Percentiles rank a stretch among this genome's conserved stretches.
Evolutionary conservation across 2,329 filamentous ascomycete genomes (phyloP).

Genomic region (Aspergillus fumigatiaffinis): DNA sequence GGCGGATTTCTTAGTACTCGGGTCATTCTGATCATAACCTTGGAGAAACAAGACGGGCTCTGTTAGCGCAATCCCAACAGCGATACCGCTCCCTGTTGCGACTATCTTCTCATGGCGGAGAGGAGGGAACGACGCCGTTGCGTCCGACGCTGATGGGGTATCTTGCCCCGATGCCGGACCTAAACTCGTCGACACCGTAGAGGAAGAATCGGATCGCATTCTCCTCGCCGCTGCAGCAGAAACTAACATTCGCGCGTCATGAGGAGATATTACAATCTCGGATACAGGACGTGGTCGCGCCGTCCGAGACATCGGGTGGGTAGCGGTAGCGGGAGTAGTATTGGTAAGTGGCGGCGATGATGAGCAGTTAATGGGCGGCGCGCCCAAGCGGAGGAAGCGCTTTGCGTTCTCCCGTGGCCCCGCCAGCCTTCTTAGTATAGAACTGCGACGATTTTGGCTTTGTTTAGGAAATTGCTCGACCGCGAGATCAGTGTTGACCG

Average conservation of each 20-base stretch:
- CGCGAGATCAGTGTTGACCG: constrained; percentile 15
- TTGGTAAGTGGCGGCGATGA: constrained; percentile 16
- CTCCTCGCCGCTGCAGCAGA: constrained; percentile 16
- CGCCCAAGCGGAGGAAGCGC: constrained; percentile 41
- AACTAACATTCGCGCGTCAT: constrained; percentile 31
- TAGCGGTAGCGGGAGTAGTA: not conserved
- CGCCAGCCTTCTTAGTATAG: constrained; percentile 41
- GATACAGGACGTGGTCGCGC: constrained; percentile 30
- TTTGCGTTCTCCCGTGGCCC: constrained; percentile 46
- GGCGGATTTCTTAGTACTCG: constrained; percentile 64
- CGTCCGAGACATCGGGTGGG: constrained; percentile 23
- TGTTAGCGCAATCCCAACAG: constrained; percentile 44
- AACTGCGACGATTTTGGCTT: constrained; percentile 19
- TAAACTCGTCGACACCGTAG: constrained; percentile 21
- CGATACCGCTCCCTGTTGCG: constrained; percentile 47
- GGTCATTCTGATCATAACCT: constrained; percentile 46
- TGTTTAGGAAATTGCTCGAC: constrained; percentile 24
- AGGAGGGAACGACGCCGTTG: constrained; percentile 28
- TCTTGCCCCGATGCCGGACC: constrained; percentile 18
- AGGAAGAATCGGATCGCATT: constrained; percentile 27
- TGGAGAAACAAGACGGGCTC: constrained; percentile 49
- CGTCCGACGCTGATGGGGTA: constrained; percentile 21
- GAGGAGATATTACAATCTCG: constrained; percentile 32
- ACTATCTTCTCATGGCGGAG: constrained; percentile 46
- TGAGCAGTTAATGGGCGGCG: constrained; percentile 23